Percentiles rank a stretch among this genome's conserved stretches.
Conservation (phyloP, 1,284 basidiomycete genomes). For the Coniophora puteana region DNA sequence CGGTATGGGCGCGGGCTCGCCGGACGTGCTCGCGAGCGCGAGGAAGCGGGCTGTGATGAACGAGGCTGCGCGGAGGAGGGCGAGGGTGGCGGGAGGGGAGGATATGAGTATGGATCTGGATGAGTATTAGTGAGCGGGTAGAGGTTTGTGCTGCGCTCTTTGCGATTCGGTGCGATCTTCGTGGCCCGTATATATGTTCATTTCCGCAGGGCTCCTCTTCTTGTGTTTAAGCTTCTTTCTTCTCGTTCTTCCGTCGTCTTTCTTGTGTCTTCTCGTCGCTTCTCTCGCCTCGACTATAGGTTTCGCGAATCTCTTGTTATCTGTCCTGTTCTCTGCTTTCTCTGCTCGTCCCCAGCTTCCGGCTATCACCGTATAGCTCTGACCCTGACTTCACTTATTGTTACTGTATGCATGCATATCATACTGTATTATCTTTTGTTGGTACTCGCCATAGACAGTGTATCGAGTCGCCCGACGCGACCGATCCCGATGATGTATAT, state of each 20-base stretch:
- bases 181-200: no score
- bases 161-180: slow-evolving; percentile 1
- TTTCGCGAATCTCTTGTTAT: no score
- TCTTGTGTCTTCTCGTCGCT: not conserved
- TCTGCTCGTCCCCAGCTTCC: no score
- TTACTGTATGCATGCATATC: no score
- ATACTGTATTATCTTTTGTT: no score
- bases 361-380: no score
- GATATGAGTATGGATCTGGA: slow-evolving; percentile 27
- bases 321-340: no score
- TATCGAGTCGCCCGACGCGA: no score
- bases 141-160: not conserved
- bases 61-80: slow-evolving; percentile 53
- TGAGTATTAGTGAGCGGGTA: slow-evolving; percentile 11
- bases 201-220: not conserved
- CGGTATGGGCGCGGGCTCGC: slow-evolving; percentile 26
- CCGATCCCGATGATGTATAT: no score
- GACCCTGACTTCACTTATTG: no score
- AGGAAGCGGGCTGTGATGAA: slow-evolving; percentile 68
- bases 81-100: slow-evolving; percentile 21
- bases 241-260: not conserved
- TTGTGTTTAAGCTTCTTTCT: not conserved
- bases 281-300: no score
- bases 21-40: slow-evolving; percentile 47
- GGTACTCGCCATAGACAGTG: no score